Evolutionary conservation across 73 alveolate species (phyloP).

Genomic region (Paramecium octaurelia): DNA sequence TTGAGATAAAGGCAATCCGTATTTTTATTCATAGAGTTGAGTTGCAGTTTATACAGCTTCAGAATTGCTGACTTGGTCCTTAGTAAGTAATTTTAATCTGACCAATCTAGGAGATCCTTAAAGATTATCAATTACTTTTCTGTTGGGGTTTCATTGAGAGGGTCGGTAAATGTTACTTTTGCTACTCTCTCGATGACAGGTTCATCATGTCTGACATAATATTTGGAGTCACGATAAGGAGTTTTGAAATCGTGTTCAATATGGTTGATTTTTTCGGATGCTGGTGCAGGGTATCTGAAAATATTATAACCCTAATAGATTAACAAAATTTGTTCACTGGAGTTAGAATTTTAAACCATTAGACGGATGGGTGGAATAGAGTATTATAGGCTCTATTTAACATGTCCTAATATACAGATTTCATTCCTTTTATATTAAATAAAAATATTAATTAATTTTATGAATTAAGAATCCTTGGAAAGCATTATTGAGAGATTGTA

Average conservation of each 20-base stretch:
- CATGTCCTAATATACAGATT: conserved; percentile 7
- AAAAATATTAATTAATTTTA: conserved; percentile 15
- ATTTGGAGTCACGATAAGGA: conserved; percentile 40
- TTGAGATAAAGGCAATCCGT: not conserved
- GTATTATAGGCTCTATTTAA: conserved; percentile 14
- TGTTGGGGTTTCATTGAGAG: not conserved
- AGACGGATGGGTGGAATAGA: conserved; percentile 32
- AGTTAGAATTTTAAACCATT: not conserved
- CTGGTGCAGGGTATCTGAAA: conserved; percentile 45
- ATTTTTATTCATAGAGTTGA: not conserved
- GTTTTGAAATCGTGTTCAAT: conserved; percentile 43
- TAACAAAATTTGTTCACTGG: not conserved
- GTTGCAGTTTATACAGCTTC: conserved; percentile 26
- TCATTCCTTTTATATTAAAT: not conserved
- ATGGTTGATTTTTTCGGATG: not conserved
- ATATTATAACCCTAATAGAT: not conserved
- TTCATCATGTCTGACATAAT: conserved; percentile 39
- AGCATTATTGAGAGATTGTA: not conserved
- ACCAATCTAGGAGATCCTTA: not conserved
- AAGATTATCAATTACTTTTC: not conserved
- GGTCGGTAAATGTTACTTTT: not conserved
- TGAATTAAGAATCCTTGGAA: not conserved
- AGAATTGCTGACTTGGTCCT: not conserved
- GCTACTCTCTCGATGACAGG: not conserved
- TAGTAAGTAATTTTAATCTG: not conserved